Percentiles rank a stretch among this genome's conserved stretches.
Evolutionary conservation across 495 filamentous ascomycete species (phyloP).

Genomic region (Xylaria palmicola): DNA sequence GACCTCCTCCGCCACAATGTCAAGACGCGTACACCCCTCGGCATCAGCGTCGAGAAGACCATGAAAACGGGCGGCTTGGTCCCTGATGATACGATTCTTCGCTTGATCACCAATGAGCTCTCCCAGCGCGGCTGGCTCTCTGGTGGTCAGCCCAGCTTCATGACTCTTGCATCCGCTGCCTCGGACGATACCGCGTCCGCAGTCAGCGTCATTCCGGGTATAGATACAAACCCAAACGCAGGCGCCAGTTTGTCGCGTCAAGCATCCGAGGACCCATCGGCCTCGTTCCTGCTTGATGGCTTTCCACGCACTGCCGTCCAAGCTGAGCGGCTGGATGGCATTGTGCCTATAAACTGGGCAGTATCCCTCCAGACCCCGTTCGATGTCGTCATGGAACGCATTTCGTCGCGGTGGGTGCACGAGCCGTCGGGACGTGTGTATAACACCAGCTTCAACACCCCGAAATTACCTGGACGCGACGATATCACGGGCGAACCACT

Average conservation of each 20-base stretch:
- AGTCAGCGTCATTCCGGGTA: conserved; percentile 33
- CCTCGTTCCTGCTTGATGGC: conserved; percentile 93
- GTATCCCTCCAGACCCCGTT: conserved; percentile 65
- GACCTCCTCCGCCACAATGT: conserved; percentile 93
- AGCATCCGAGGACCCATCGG: conserved; percentile 65
- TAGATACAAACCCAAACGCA: conserved; percentile 28
- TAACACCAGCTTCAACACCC: conserved; percentile 88
- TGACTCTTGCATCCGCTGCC: conserved; percentile 40
- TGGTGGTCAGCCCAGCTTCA: conserved; percentile 36
- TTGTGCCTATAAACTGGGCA: conserved; percentile 90
- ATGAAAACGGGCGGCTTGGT: conserved; percentile 85
- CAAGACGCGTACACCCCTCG: conserved; percentile 77
- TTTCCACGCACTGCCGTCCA: conserved; percentile 88
- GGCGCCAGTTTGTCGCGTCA: conserved; percentile 34
- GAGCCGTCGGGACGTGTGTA: conserved; percentile 89
- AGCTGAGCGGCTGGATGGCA: conserved; percentile 68
- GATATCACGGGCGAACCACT: conserved; percentile 89
- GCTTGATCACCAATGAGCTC: conserved; percentile 86
- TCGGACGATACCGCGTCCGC: conserved; percentile 27
- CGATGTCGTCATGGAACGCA: conserved; percentile 82
- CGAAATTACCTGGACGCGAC: conserved; percentile 76
- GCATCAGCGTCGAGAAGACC: conserved; percentile 81
- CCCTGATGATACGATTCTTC: conserved; percentile 85
- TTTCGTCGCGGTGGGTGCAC: conserved; percentile 90
- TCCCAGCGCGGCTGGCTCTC: conserved; percentile 78